These are phyloP conservation scores for Entomophthora muscae DNA, from an alignment of 371 early-diverging fungal species.

Conservation along the genomic window DNA sequence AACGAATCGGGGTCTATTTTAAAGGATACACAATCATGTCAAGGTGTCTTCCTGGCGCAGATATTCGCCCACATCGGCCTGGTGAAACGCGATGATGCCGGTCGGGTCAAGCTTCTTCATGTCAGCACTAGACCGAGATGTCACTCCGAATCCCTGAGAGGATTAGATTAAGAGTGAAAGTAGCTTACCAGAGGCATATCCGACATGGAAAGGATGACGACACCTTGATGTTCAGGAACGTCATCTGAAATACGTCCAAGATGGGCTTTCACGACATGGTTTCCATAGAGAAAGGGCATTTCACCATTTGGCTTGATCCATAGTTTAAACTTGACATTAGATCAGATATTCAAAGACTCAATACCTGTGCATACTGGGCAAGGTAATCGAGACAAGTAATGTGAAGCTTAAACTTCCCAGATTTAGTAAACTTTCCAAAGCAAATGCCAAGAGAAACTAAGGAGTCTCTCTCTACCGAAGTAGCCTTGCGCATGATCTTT, in stretches of 20 bases:
- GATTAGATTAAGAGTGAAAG: background rate
- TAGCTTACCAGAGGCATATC: slow-evolving; percentile 71
- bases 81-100: slow-evolving; percentile 89
- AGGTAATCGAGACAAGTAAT: slow-evolving; percentile 87
- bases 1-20: too few species aligned
- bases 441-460: slow-evolving; percentile 84
- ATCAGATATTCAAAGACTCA: background rate
- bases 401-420: slow-evolving; percentile 89
- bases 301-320: slow-evolving; percentile 99
- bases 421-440: slow-evolving; percentile 98
- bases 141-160: slow-evolving; percentile 90
- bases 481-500: slow-evolving; percentile 66
- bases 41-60: slow-evolving; percentile 84
- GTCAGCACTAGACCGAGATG: slow-evolving; percentile 80
- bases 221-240: slow-evolving; percentile 95
- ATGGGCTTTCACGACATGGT: slow-evolving; percentile 97
- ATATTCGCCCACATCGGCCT: slow-evolving; percentile 98
- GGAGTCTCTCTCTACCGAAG: slow-evolving; percentile 66
- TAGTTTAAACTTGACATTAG: slow-evolving; percentile 46
- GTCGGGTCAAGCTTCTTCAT: slow-evolving; percentile 88
- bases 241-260: slow-evolving; percentile 92
- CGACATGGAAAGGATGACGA: slow-evolving; percentile 84
- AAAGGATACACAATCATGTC: slow-evolving; percentile 28
- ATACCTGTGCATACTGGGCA: slow-evolving; percentile 84
- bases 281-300: slow-evolving; percentile 98